These are phyloP conservation scores for Cordyceps tenuipes DNA, from an alignment of 2,329 filamentous ascomycete genomes.

Conservation along the genomic window DNA sequence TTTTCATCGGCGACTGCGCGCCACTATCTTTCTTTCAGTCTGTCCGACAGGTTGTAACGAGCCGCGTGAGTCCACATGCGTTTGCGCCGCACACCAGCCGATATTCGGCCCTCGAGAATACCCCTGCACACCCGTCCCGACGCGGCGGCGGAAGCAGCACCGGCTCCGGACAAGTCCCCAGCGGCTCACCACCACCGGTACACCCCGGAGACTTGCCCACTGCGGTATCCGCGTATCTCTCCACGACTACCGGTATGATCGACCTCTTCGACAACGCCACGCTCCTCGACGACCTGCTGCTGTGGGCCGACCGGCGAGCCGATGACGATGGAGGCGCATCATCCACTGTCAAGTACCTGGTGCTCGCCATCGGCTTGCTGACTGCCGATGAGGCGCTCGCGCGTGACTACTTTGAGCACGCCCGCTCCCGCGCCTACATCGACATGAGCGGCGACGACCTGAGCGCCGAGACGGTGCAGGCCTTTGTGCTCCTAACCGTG, in stretches of 20 bases:
- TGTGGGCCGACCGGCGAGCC: conserved; percentile 31
- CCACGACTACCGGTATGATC: conserved; percentile 36
- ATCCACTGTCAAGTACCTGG: conserved; percentile 38
- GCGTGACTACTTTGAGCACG: conserved; percentile 41
- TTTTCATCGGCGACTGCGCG: conserved; percentile 49
- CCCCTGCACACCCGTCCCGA: conserved; percentile 18
- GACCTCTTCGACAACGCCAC: conserved; percentile 38
- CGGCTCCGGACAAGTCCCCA: neutral
- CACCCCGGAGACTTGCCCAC: conserved; percentile 19
- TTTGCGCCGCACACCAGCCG: conserved; percentile 44
- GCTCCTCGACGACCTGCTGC: conserved; percentile 31
- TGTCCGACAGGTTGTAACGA: conserved; percentile 42
- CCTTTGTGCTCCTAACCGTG: conserved; percentile 41
- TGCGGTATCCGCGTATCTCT: conserved; percentile 29
- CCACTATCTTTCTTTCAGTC: conserved; percentile 49
- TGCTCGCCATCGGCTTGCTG: conserved; percentile 42
- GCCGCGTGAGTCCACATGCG: conserved; percentile 38
- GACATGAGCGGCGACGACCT: conserved; percentile 39
- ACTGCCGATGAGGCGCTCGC: conserved; percentile 32
- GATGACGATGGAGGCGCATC: conserved; percentile 23
- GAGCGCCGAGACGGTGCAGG: conserved; percentile 41
- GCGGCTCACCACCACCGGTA: conserved; percentile 20
- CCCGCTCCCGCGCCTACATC: conserved; percentile 35
- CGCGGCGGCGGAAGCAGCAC: neutral
- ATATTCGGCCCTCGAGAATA: conserved; percentile 42